These are phyloP conservation scores for Crinitomyces ghanaensis DNA, from an alignment of 805 yeast genomes.

Conservation along the genomic window DNA sequence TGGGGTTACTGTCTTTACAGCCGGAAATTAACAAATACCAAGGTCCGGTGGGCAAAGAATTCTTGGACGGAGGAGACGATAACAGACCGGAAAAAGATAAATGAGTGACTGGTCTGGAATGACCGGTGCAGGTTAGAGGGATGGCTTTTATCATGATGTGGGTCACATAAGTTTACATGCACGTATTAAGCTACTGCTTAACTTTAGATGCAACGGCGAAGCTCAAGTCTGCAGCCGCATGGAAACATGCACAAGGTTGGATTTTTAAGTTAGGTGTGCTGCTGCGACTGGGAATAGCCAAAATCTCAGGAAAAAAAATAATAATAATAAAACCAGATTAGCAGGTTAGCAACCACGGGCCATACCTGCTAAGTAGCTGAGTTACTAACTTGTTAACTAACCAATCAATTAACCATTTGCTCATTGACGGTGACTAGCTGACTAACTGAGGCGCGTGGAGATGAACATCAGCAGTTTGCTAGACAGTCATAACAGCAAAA, in stretches of 20 bases:
- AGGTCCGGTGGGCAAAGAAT: slow-evolving; percentile 2
- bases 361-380: too few relatives aligned
- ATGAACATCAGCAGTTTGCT: slow-evolving; percentile 14
- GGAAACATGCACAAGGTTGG: too few relatives aligned
- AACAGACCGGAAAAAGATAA: slow-evolving; percentile 18
- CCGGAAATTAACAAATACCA: slow-evolving; percentile 21
- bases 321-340: too few relatives aligned
- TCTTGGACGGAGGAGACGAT: slow-evolving; percentile 5
- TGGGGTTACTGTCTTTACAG: slow-evolving; percentile 27
- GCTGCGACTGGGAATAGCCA: slow-evolving; percentile 1
- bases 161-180: neutral
- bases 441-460: too few relatives aligned
- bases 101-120: slow-evolving; percentile 27
- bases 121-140: slow-evolving; percentile 28
- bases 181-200: too few relatives aligned
- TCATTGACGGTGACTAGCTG: too few relatives aligned
- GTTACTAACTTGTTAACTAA: too few relatives aligned
- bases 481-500: slow-evolving; percentile 8
- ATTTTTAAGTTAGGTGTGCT: neutral
- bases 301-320: too few relatives aligned
- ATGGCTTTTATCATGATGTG: slow-evolving; percentile 16
- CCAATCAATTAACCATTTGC: too few relatives aligned
- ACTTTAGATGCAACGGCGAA: too few relatives aligned
- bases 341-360: too few relatives aligned
- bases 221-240: too few relatives aligned